Conservation (phyloP, 805 yeast species). For the Phaffomyces thermotolerans region DNA sequence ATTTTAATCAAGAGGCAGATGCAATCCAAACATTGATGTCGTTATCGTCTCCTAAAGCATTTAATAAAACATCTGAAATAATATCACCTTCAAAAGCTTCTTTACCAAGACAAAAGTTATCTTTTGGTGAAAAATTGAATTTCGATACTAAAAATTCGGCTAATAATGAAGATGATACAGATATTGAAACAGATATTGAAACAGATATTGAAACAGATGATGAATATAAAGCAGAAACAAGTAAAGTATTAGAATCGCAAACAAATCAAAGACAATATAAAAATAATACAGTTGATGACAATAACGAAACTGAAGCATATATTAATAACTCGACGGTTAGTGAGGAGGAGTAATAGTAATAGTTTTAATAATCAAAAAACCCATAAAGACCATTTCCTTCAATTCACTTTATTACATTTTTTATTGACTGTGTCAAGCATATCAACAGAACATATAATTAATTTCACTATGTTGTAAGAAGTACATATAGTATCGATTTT, state of each 20-base stretch:
- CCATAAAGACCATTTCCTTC: not conserved
- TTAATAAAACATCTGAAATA: slow-evolving; percentile 4
- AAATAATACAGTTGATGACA: too few relatives aligned
- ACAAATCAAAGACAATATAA: too few relatives aligned
- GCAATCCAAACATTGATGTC: slow-evolving; percentile 37
- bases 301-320: not conserved
- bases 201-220: not conserved
- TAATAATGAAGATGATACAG: slow-evolving; percentile 9
- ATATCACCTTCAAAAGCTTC: not conserved
- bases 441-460: too few relatives aligned
- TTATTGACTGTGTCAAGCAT: too few relatives aligned
- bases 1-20: slow-evolving; percentile 29
- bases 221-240: too few relatives aligned
- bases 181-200: slow-evolving; percentile 10
- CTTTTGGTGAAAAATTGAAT: slow-evolving; percentile 17
- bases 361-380: not conserved
- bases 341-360: not conserved
- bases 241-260: too few relatives aligned
- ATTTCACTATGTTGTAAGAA: too few relatives aligned
- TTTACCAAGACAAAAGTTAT: slow-evolving; percentile 17
- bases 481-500: too few relatives aligned
- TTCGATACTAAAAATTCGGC: not conserved
- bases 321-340: not conserved
- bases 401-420: too few relatives aligned
- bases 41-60: slow-evolving; percentile 27